phyloP scores from a whole-genome alignment of 2,329 filamentous ascomycete genomes.

The Nothopassalora personata region DNA sequence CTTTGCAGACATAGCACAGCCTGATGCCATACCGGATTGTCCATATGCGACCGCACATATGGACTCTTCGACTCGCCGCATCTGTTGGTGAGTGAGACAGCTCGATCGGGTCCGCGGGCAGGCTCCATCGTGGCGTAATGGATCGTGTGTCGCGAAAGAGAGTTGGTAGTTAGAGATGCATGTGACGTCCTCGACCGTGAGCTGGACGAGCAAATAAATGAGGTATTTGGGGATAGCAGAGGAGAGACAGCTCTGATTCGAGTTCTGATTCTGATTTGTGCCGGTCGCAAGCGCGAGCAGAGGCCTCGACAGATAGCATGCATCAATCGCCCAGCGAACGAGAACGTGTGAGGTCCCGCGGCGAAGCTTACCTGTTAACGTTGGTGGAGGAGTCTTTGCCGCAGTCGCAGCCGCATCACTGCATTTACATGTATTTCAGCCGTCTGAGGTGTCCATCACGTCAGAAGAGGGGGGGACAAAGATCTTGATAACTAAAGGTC shows the following conservation, averaged over 20 bases:
- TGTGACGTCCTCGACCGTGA: neutral
- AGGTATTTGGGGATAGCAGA: neutral
- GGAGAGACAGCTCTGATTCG: neutral
- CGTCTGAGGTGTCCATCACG: neutral
- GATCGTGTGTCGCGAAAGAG: neutral
- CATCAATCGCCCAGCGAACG: neutral
- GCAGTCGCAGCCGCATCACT: neutral
- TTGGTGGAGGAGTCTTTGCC: neutral
- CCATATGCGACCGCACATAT: slow-evolving; percentile 67
- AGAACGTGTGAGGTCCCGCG: neutral
- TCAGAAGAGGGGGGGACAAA: neutral
- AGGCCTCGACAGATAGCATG: neutral
- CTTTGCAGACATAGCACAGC: neutral
- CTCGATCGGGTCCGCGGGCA: slow-evolving; percentile 11
- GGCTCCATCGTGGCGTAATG: slow-evolving; percentile 16
- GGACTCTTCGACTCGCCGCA: slow-evolving; percentile 59
- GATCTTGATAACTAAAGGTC: neutral
- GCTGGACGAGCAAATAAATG: neutral
- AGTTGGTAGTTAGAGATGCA: neutral
- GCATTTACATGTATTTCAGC: neutral
- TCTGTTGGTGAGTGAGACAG: slow-evolving; percentile 44
- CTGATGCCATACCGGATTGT: slow-evolving; percentile 52
- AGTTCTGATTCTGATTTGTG: neutral
- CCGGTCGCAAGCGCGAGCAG: neutral
- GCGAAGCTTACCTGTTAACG: neutral